Evolutionary conservation across 2,329 filamentous ascomycete genomes (phyloP), one percentile per base, ranked within the genome.

Genomic region (Chaetomiaceae sp.): DNA sequence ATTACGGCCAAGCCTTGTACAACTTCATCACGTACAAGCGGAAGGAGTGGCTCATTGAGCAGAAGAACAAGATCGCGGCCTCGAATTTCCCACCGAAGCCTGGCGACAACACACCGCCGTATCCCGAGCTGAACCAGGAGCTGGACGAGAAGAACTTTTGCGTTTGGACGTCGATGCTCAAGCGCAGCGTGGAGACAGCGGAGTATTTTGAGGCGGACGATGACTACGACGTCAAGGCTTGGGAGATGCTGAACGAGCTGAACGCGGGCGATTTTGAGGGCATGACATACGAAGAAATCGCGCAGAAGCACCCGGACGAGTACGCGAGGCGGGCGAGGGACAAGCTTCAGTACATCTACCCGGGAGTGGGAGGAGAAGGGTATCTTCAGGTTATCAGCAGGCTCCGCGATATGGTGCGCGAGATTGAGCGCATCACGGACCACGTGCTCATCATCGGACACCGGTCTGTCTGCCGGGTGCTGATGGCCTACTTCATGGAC

Each of bases 301-400:
- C 84, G 51, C 73, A 79, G n/a, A 81, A 84, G 56, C 86, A 87
- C 65, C 86, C 85, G 0, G 84, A 90, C 2, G 91, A 99, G 66
- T 99, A 90, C 66, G 76, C 78, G 36, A 85, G 87, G 64, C 88
- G 94, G 44, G 82, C 85, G 58, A 76, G 76, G 54, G 88, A 97
- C 74, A 99, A 99, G 74, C 83, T 99, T 48, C 87, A 90, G 62
- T 99, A 99, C 71, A 90, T 95, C 59, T 97, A 97, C 69, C 94
- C 94, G 1, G 94, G 94, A 4, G 89, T 95, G 16, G 94, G 94
- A 21, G 94, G 94, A 48, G 94, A 99, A 71, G 90, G 92, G 27
- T 99, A 99, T 65, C 81, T 99, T 10, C 92, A 97, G 71, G 88
- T 99, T 63, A 96, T 99, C 73, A 95, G 94, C 69, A 89, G 94